These are phyloP conservation scores for Secale cereale DNA, from an alignment of 176 grass and related monocot genomes.

Conservation along the genomic window DNA sequence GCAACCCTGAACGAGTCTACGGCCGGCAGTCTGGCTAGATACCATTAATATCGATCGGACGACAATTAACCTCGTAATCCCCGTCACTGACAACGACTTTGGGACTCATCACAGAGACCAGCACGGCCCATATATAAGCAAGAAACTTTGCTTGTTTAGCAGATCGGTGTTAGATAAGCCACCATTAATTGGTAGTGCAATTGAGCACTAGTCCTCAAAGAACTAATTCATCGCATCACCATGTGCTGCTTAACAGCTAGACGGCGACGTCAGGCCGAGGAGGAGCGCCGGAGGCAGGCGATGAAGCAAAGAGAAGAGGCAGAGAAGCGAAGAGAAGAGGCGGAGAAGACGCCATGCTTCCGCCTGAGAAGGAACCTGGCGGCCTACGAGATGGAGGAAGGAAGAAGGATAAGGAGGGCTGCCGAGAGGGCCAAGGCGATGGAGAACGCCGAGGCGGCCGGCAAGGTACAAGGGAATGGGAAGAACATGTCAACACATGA, in stretches of 20 bases:
- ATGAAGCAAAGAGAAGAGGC: constrained; percentile 14
- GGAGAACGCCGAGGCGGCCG: background rate
- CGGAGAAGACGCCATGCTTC: constrained; percentile 1
- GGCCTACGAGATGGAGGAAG: constrained; percentile 30
- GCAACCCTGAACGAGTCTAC: constrained; percentile 32
- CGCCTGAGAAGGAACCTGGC: constrained; percentile 16
- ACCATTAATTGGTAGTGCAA: background rate
- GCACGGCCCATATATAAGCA: constrained; percentile 13
- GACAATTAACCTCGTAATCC: background rate
- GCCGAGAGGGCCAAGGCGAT: background rate
- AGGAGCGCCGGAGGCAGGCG: background rate
- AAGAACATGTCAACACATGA: background rate
- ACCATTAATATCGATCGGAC: background rate
- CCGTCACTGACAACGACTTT: background rate
- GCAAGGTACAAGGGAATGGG: background rate
- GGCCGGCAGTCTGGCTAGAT: constrained; percentile 18
- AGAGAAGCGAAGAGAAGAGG: background rate
- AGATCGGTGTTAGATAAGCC: background rate
- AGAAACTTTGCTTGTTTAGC: background rate
- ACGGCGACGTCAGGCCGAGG: background rate
- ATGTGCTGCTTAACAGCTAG: constrained; percentile 23
- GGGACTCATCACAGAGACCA: background rate
- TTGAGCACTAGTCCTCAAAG: background rate
- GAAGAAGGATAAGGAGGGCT: background rate
- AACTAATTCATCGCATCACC: background rate